Evolutionary conservation across 2,329 filamentous ascomycete species (phyloP), one percentile per base, ranked within the genome.

Genomic region (Scedosporium aurantiacum): DNA sequence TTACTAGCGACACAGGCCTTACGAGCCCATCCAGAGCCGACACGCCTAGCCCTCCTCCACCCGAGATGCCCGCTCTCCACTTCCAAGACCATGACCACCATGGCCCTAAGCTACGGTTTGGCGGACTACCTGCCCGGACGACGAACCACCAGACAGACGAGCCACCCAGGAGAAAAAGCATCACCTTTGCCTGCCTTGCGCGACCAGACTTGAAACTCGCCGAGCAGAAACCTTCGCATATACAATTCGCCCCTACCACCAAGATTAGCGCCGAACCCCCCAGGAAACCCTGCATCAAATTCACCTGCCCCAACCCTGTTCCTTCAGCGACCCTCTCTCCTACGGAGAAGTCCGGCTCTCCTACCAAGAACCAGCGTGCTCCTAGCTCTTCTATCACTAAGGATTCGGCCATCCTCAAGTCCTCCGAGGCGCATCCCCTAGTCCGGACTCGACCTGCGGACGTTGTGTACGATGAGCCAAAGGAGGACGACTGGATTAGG

Each of bases 1-100:
- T 97, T 62, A 97, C 91, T n/a, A 97, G 92, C 73, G 94, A 97
- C 69, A 94, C 90, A 62, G 92, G 90, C 63, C 77, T 95, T 63
- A 96, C 92, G 18, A 97, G 91, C 68, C 91, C 93, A 50, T 88
- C 90, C n/a, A 82, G 91, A 61, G 90, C 90, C 41, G 91, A 85
- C 71, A 93, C 91, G 0, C 91, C 92, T 0, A 97, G 93, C 70
- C 93, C 94, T 18, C 91, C 91, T n/a, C 79, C 87, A 2, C 85
- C 85, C 4, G 80, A 85, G 18, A 77, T 83, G 60, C 75, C 77
- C 21, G 77, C 80, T 61, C 70, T 75, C 6, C 75, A 73, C 27
- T 65, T 81, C 40, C 70, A 67, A 32, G 69, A 65, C 2, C 23
- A 47, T 12, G n/a, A 27, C 18, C 47, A 41, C 27, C 58, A 54